Conservation (phyloP, 257 asterid genomes). For the Solanum paucissectum region DNA sequence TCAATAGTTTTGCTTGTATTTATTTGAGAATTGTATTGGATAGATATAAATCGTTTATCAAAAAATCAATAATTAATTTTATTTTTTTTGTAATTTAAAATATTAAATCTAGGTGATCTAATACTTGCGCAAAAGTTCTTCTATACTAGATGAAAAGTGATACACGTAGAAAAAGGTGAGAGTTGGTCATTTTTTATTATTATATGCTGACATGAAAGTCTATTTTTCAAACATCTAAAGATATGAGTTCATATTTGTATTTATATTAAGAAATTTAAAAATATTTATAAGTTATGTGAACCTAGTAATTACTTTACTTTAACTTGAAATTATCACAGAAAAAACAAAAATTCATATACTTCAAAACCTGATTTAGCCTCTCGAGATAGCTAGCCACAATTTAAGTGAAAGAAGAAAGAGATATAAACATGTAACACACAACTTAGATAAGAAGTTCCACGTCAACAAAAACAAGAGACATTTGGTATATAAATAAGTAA, state of each 20-base stretch:
- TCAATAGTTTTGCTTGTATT: not conserved
- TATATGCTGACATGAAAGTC: slow-evolving; percentile 26
- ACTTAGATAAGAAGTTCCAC: not conserved
- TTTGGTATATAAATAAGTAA: not conserved
- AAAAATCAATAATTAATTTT: no score
- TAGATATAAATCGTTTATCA: no score
- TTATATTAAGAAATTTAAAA: no score
- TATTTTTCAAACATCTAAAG: not conserved
- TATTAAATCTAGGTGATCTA: not conserved
- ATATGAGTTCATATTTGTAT: not conserved
- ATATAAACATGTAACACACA: no score
- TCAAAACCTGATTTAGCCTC: not conserved
- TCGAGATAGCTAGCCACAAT: not conserved
- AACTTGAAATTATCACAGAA: not conserved
- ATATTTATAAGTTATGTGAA: not conserved
- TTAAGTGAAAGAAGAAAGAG: not conserved
- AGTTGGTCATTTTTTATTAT: not conserved
- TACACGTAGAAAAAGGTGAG: not conserved
- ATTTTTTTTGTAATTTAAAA: no score
- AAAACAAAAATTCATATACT: not conserved
- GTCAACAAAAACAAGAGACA: no score
- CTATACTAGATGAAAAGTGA: not conserved
- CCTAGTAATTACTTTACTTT: not conserved
- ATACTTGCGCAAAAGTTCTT: not conserved
- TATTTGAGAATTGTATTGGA: no score